Base-by-base conservation (phyloP, 2,329 filamentous ascomycete genomes). In the Diplodia scrobiculata region DNA sequence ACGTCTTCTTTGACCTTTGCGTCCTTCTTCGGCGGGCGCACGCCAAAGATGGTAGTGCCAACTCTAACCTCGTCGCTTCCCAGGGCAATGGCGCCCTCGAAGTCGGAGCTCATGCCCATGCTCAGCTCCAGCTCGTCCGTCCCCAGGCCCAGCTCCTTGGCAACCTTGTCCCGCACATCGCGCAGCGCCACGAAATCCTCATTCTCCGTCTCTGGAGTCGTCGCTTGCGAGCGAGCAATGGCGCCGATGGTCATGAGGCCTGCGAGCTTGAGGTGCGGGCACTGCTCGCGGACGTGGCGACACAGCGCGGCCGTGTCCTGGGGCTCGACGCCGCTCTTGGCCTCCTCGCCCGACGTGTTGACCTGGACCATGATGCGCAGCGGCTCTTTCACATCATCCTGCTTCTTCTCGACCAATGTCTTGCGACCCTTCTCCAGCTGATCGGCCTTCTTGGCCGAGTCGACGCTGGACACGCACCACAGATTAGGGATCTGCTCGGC, bases 71-170 rank as follows among this genome's bases (percentile, higher is more conserved):
- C 92, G 71, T 87, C 84, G 79, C 93, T 97, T 0, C 95, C 95
- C 81, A 92, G 81, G 13, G 78, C 79, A 73, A 98, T 89, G 0
- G 95, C 95, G 7, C 89, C 90, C 81, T 97, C 93, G 77, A 94
- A 99, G 78, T 99, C 95, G 73, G 91, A 88, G 75, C 92, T 97
- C 95, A 99, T 99, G 6, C 94, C 94, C 94, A 99, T 99, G 78
- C 93, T 97, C 78, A 98, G 78, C 81, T 97, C 92, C 72, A 97
- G 75, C 68, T 84, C 83, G n/a, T 81, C 79, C 17, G 82, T 75
- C 17, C 81, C 75, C 48, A 87, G 71, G 0, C 82, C 86, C 62
- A 93, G 73, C 70, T 88, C 89, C 73, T 79, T 74, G 2, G 83
- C 85, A 1, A 97, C 87, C 14, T 86, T 77, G 75, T 96, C 90